Conservation (phyloP, 768 basidiomycete species). For the Pleurotus giganteus region DNA sequence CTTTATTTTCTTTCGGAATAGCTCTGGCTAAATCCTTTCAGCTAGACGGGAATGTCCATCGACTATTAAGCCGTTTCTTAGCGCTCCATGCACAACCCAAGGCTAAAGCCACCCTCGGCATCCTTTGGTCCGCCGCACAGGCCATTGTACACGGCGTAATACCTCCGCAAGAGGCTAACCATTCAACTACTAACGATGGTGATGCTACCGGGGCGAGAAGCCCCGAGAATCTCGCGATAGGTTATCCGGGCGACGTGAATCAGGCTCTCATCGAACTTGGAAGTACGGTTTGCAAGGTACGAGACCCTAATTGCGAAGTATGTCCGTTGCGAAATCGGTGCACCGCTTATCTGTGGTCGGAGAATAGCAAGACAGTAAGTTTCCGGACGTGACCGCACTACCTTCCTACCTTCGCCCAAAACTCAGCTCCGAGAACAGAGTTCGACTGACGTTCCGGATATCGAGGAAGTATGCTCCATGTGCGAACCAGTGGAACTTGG, state of each 20-base stretch:
- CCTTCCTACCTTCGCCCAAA: conserved; percentile 2
- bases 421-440: not conserved
- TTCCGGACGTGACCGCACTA: conserved; percentile 11
- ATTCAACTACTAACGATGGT: conserved; percentile 16
- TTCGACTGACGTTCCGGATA: conserved; percentile 41
- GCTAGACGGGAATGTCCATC: conserved; percentile 90
- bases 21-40: conserved; percentile 25
- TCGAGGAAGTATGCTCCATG: conserved; percentile 73
- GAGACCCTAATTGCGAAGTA: conserved; percentile 65
- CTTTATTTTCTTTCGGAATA: conserved; percentile 4
- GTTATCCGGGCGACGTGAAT: conserved; percentile 80
- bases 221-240: conserved; percentile 20
- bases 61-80: conserved; percentile 79
- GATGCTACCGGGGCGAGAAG: conserved; percentile 6
- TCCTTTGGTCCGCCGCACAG: conserved; percentile 80
- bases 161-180: not conserved
- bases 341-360: conserved; percentile 45
- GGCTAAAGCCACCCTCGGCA: conserved; percentile 69
- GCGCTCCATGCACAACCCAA: conserved; percentile 83
- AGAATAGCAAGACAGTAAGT: conserved; percentile 4
- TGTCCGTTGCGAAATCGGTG: conserved; percentile 78
- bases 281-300: conserved; percentile 88
- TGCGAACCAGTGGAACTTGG: conserved; percentile 56
- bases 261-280: conserved; percentile 95
- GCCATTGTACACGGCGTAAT: conserved; percentile 53